Evolutionary conservation across 1,284 basidiomycete species (phyloP).

Genomic region (Rhodotorula sp.): DNA sequence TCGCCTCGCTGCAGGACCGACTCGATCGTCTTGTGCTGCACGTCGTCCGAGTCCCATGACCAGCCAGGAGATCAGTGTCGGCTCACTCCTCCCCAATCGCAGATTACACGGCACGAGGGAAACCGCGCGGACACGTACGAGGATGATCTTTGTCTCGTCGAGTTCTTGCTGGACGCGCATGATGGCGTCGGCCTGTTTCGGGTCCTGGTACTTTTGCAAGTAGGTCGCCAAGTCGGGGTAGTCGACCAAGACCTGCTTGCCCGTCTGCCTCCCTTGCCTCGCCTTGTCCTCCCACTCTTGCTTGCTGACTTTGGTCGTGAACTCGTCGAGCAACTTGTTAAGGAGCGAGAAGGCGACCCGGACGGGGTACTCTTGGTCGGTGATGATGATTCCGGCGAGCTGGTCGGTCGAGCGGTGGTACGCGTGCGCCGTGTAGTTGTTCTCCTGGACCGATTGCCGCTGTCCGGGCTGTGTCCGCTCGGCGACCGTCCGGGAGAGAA

Average conservation of each 20-base stretch:
- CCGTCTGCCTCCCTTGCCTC: slow-evolving; percentile 28
- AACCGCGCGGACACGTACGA: slow-evolving; percentile 58
- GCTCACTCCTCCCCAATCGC: no score
- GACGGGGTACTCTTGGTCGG: slow-evolving; percentile 94
- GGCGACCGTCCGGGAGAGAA: slow-evolving; percentile 88
- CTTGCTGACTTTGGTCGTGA: slow-evolving; percentile 72
- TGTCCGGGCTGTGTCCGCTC: slow-evolving; percentile 83
- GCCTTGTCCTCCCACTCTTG: slow-evolving; percentile 62
- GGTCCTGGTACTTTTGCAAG: slow-evolving; percentile 94
- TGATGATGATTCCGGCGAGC: slow-evolving; percentile 76
- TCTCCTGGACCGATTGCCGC: slow-evolving; percentile 88
- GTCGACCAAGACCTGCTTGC: slow-evolving; percentile 41
- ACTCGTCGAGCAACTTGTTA: slow-evolving; percentile 92
- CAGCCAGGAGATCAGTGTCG: background rate
- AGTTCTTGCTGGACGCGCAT: slow-evolving; percentile 98
- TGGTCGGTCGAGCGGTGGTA: slow-evolving; percentile 55
- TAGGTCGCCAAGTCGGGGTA: slow-evolving; percentile 67
- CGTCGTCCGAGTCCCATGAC: background rate
- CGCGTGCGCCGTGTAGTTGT: slow-evolving; percentile 89
- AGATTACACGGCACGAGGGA: background rate
- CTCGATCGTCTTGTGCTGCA: slow-evolving; percentile 97
- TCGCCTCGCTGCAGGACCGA: slow-evolving; percentile 94
- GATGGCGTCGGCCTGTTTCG: slow-evolving; percentile 94
- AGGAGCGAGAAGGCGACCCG: slow-evolving; percentile 88
- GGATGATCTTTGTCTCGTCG: slow-evolving; percentile 98